Base-by-base conservation (phyloP, 2,329 filamentous ascomycete species). In the Pochonia chlamydosporia region DNA sequence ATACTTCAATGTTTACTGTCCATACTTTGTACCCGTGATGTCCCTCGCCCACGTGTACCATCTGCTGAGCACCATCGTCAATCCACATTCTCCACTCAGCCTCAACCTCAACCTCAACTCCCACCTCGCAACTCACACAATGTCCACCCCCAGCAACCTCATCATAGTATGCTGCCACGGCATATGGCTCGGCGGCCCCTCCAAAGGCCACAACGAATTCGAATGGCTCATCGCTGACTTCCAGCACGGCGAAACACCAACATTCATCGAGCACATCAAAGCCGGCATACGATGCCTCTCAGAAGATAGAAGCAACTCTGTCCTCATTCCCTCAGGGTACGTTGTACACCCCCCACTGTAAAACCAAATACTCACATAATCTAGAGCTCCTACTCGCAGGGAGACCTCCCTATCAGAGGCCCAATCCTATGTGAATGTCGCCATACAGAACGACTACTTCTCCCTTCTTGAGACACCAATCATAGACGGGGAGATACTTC, bases 131-230 rank as follows among this genome's bases (percentile, higher is more conserved):
- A 20, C 4, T 16, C 40, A 28, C 33, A 16, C 2, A 21, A 33
- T 31, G 21, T 26, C 42, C 3, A 21, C 5, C 31, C 50, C 49
- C 28, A 36, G 52, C 0, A 67, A 87, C 53, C 75, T 95, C 10
- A 79, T 95, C 44, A 69, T 95, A 41, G 85, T 95, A 43, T 93
- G 89, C 70, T 91, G 89, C 63, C 89, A 95, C 67, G 87, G 82
- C 24, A 88, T 92, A 49, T 95, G 86, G 74, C 66, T 73, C 13
- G 82, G 82, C 23, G 81, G 82, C 0, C 69, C 73, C 2, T 64
- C 67, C 2, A 63, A 65, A 1, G 82, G 82, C 28, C 52, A 60
- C 18, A 67, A 76, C 49, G 81, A 85, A 59, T 52, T 67, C 5
- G 81, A 87, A 60, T 88, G 84, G 83, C 72, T 89, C 25, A 83